Evolutionary conservation across 768 basidiomycete genomes (phyloP).

Genomic region (Xerocomus brunneocitrinus): DNA sequence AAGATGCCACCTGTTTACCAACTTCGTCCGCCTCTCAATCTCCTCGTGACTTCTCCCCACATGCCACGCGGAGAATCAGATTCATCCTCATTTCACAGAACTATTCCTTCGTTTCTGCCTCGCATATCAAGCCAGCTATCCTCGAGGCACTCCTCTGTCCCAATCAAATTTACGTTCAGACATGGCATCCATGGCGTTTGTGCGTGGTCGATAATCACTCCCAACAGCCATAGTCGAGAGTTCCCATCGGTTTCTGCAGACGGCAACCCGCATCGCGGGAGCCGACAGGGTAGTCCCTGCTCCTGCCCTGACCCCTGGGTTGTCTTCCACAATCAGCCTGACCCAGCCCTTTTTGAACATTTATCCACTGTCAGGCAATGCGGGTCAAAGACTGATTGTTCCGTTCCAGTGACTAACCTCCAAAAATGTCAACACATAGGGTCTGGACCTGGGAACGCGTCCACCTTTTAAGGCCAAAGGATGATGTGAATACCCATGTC

Average conservation of each 20-base stretch:
- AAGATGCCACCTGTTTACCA: conserved; percentile 9
- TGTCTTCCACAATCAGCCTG: conserved; percentile 4
- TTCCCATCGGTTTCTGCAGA: background rate
- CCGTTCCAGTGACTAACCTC: background rate
- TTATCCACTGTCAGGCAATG: background rate
- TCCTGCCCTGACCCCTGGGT: conserved; percentile 17
- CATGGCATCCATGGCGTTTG: conserved; percentile 16
- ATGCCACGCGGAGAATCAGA: conserved; percentile 26
- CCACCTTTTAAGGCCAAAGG: conserved; percentile 2
- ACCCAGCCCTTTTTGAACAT: conserved; percentile 5
- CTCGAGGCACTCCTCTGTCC: conserved; percentile 4
- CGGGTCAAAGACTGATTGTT: background rate
- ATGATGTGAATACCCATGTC: conserved; percentile 4
- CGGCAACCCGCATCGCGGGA: background rate
- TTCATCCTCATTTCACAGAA: conserved; percentile 19
- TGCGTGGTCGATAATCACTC: conserved; percentile 20
- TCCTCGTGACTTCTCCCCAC: conserved; percentile 25
- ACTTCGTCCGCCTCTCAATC: conserved; percentile 10
- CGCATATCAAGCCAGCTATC: conserved; percentile 23
- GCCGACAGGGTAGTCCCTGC: background rate
- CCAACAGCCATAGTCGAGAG: background rate
- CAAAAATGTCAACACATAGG: background rate
- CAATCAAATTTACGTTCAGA: conserved; percentile 16
- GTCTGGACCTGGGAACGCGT: conserved; percentile 11
- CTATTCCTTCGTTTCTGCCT: conserved; percentile 20